Evolutionary conservation across 768 basidiomycete genomes (phyloP), one percentile per base, ranked within the genome.

Genomic region (Trametes coccinea): DNA sequence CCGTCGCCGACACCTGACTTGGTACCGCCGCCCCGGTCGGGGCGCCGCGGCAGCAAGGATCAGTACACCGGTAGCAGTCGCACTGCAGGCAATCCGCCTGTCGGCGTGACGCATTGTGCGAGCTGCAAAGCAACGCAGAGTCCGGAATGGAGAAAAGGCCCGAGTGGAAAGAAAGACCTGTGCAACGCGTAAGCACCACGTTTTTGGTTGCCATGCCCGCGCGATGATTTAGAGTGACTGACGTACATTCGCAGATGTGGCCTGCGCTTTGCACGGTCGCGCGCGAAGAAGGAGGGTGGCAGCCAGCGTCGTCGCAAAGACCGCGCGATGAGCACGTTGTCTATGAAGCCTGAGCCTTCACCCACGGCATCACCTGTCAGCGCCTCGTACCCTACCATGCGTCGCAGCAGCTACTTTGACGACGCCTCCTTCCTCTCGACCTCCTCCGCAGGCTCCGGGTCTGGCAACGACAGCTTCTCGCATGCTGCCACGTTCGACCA

Each of bases 141-240:
- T 70, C 93, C 93, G 0, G 93, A 95, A 73, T 95, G 93, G 93
- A 79, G 93, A 71, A 95, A 95, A 74, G 93, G 93, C 17, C 91
- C 92, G 54, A 92, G 84, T 68, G 93, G 93, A 30, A 89, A 90
- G 74, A 95, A 95, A 75, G 92, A 95, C 73, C 80, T 95, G 30
- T 95, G 93, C 73, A 95, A 95, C 77, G 93, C 93, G 89, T 93
- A 76, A 79, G 90, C 82, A 1, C 43, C 56, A 55, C 64, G 49
- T 71, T 65, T 56, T 43, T 63, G 47, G 52, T 66, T 65, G 56
- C 52, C 44, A 55, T 44, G 44, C 43, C 31, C 52, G 46, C 67
- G 59, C 51, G 30, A 13, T 50, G 51, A 33, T 62, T 66, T 63
- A 52, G n/a, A 63, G 37, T 22, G 49, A 37, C 34, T 37, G 44